These are phyloP conservation scores for Tylopilus balloui DNA, from an alignment of 768 basidiomycete species.

Conservation along the genomic window DNA sequence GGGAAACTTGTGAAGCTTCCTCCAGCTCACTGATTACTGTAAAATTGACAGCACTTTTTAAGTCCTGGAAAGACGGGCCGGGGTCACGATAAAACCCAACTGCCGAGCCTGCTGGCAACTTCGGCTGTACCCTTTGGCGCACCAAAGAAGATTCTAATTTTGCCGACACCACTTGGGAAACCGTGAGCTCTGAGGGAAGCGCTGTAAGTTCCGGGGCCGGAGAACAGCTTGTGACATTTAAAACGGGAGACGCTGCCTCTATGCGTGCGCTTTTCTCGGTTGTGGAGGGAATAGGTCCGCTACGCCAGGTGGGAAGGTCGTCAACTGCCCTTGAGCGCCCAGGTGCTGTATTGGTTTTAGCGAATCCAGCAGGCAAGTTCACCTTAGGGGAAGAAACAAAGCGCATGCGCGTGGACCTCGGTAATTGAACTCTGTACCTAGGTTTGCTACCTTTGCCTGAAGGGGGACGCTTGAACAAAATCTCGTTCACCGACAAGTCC, in stretches of 20 bases:
- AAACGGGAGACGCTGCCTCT: constrained; percentile 20
- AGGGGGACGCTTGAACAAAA: constrained; percentile 51
- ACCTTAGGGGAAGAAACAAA: constrained; percentile 31
- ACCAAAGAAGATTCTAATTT: constrained; percentile 26
- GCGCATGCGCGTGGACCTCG: constrained; percentile 16
- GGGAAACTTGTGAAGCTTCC: constrained; percentile 7
- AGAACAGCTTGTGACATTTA: constrained; percentile 62
- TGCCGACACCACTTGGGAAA: constrained; percentile 32
- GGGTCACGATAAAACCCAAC: constrained; percentile 73
- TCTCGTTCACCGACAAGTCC: constrained; percentile 60
- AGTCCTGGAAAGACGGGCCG: constrained; percentile 45
- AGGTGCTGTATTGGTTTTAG: constrained; percentile 12
- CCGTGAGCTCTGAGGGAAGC: constrained; percentile 25
- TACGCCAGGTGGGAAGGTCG: constrained; percentile 39
- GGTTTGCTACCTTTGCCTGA: constrained; percentile 29
- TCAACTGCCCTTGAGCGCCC: constrained; percentile 34
- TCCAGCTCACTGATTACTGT: constrained; percentile 79
- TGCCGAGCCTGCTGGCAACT: constrained; percentile 66
- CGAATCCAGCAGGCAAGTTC: constrained; percentile 33
- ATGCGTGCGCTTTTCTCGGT: constrained; percentile 3
- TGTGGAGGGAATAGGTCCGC: constrained; percentile 20
- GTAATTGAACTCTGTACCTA: constrained; percentile 36
- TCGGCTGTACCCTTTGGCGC: constrained; percentile 55
- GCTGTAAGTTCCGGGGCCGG: constrained; percentile 51
- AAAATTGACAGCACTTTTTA: constrained; percentile 59